Base-by-base conservation (phyloP, 495 filamentous ascomycete species). In the Margaritispora aquatica region DNA sequence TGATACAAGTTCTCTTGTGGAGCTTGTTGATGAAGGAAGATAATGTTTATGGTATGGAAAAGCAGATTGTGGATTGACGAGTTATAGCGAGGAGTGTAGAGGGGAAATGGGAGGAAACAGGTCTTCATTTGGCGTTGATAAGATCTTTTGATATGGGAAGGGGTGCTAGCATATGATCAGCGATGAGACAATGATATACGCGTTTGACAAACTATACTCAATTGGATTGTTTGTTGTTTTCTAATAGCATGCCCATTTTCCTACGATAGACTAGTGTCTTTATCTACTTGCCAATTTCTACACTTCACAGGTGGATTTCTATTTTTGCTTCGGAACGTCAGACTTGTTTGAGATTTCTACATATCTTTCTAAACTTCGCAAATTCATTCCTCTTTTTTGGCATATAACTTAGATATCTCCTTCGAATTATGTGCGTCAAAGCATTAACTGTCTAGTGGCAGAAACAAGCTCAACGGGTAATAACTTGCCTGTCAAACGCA, bases 81-180 rank as follows among this genome's bases (percentile, higher is more conserved):
- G 38, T 8, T 8, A 5, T 55, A 31, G 3, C 17, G 34, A 41
- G 17, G 13, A 41, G 22, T 34, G 3, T 20, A 26, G 10, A 56
- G n/a, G 22, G 24, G 47, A 47, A 26, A 23, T 10, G 26, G 17
- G 15, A 7, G 23, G 19, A 26, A 50, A 21, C 21, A 53, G 8
- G 36, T 27, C 17, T 19, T 31, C 51, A 20, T 52, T 59, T n/a
- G 57, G 57, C 49, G 49, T 59, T 44, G 38, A 53, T 34, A 49
- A 52, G 27, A 22, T 59, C 26, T 51, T 29, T 19, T 17, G 44
- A 17, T 2, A 38, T 19, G 29, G 17, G 48, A 52, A 26, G 48
- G 36, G 29, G 57, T 52, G 44, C 1, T 52, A 51, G 22, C 57
- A 59, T 26, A 31, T n/a, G 8, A n/a, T n/a, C n/a, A n/a, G n/a